phyloP scores from a whole-genome alignment of 345 rosid genomes.

The Psidium guajava region DNA sequence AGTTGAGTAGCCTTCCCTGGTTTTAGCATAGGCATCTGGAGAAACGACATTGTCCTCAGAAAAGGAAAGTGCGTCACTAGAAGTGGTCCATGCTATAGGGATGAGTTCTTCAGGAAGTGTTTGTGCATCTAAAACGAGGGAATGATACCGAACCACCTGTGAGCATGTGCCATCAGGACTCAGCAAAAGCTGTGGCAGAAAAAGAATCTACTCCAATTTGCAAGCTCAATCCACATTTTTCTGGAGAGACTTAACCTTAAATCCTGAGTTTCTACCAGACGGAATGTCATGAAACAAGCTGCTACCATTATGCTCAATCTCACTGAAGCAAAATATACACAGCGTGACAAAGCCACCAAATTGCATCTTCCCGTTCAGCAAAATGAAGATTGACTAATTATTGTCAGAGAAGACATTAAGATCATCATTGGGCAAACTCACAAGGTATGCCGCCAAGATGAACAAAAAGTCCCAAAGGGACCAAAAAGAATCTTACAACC shows the following conservation, averaged over 20 bases:
- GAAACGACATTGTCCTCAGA: slow-evolving; percentile 26
- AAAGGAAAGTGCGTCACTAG: slow-evolving; percentile 39
- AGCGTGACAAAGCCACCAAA: not conserved
- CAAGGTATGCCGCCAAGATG: not conserved
- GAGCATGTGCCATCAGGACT: not conserved
- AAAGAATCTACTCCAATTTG: not conserved
- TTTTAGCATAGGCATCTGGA: slow-evolving; percentile 12
- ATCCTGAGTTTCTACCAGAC: slow-evolving; percentile 70
- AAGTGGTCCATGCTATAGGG: slow-evolving; percentile 83
- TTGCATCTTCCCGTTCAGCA: not conserved
- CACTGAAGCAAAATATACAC: slow-evolving; percentile 30
- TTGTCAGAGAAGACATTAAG: not conserved
- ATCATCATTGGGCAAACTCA: not conserved
- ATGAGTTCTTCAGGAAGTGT: slow-evolving; percentile 74
- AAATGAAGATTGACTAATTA: not conserved
- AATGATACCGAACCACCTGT: slow-evolving; percentile 96
- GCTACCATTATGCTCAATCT: slow-evolving; percentile 73
- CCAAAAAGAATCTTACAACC: not conserved
- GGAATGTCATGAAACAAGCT: slow-evolving; percentile 63
- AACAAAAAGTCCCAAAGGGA: not conserved
- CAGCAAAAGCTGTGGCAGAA: not conserved
- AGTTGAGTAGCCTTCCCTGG: slow-evolving; percentile 6
- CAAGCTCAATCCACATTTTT: not conserved
- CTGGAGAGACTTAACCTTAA: slow-evolving; percentile 45
- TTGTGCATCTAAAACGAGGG: slow-evolving; percentile 65